These are phyloP conservation scores for Gossypium gossypioides DNA, from an alignment of 441 rosid species.

Conservation along the genomic window DNA sequence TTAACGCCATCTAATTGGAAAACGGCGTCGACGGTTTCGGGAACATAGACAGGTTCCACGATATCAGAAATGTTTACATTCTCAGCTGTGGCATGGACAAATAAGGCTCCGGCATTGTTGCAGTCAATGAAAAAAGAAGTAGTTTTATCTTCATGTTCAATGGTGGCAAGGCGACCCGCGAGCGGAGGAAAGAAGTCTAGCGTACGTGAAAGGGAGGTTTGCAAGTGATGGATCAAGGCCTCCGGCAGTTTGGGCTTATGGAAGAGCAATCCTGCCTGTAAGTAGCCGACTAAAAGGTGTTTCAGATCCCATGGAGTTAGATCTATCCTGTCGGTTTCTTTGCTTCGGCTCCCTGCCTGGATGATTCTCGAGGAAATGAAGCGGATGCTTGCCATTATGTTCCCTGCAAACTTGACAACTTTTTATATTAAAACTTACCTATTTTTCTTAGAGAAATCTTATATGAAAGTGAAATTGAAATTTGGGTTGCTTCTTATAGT, in stretches of 20 bases:
- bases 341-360: neutral
- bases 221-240: slow-evolving; percentile 6
- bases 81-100: slow-evolving; percentile 19
- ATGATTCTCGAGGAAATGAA: slow-evolving; percentile 6
- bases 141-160: slow-evolving; percentile 5
- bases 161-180: slow-evolving; percentile 21
- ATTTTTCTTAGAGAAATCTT: neutral
- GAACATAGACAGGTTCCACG: slow-evolving; percentile 4
- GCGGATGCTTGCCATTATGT: slow-evolving; percentile 5
- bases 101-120: slow-evolving; percentile 19
- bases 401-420: neutral
- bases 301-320: slow-evolving; percentile 26
- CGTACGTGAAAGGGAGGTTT: slow-evolving; percentile 21
- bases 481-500: too few species aligned
- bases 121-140: slow-evolving; percentile 16
- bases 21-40: slow-evolving; percentile 12
- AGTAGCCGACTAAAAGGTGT: neutral
- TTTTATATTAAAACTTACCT: neutral
- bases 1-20: slow-evolving; percentile 3
- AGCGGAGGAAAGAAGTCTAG: slow-evolving; percentile 20
- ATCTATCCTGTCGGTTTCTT: neutral
- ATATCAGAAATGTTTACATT: slow-evolving; percentile 2
- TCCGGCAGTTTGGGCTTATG: slow-evolving; percentile 11
- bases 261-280: slow-evolving; percentile 21
- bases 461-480: too few species aligned